Conservation (phyloP, 2,329 filamentous ascomycete genomes). For the Fusarium sacchari region DNA sequence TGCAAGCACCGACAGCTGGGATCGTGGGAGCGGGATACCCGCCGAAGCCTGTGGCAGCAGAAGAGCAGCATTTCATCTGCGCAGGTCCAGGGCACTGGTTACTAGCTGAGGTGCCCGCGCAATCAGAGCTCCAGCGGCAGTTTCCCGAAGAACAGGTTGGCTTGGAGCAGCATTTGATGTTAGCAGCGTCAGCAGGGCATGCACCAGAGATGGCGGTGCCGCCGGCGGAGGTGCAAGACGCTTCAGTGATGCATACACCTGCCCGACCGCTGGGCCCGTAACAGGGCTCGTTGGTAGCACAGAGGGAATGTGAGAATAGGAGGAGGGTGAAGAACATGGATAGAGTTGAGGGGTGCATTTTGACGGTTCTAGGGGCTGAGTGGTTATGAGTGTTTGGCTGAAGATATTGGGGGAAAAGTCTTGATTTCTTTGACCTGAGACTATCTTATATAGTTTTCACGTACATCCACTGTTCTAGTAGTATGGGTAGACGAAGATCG, state of each 20-base stretch:
- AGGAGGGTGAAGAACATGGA: slow-evolving; percentile 26
- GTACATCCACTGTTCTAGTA: not conserved
- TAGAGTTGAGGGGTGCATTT: slow-evolving; percentile 31
- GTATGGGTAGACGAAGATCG: not conserved
- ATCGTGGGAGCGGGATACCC: slow-evolving; percentile 48
- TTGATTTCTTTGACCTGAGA: not conserved
- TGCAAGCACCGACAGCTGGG: slow-evolving; percentile 50
- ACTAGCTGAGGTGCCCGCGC: slow-evolving; percentile 43
- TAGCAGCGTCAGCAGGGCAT: slow-evolving; percentile 51
- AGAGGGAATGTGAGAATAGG: slow-evolving; percentile 26
- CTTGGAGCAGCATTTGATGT: slow-evolving; percentile 57
- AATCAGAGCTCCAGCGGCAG: slow-evolving; percentile 53
- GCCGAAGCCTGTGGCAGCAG: slow-evolving; percentile 46
- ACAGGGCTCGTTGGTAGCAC: slow-evolving; percentile 48
- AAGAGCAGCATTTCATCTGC: slow-evolving; percentile 53
- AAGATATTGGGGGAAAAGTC: not conserved
- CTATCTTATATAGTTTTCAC: slow-evolving; percentile 1
- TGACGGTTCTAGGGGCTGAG: not conserved
- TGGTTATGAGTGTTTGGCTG: not conserved
- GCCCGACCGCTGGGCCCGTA: slow-evolving; percentile 38
- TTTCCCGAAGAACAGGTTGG: slow-evolving; percentile 49
- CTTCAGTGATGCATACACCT: slow-evolving; percentile 53
- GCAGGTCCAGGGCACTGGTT: slow-evolving; percentile 53
- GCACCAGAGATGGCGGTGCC: slow-evolving; percentile 51
- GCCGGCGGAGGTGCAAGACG: slow-evolving; percentile 49